Percentiles rank a stretch among this genome's conserved stretches.
Evolutionary conservation across 768 basidiomycete genomes (phyloP).

Genomic region (Pisolithus sp.): DNA sequence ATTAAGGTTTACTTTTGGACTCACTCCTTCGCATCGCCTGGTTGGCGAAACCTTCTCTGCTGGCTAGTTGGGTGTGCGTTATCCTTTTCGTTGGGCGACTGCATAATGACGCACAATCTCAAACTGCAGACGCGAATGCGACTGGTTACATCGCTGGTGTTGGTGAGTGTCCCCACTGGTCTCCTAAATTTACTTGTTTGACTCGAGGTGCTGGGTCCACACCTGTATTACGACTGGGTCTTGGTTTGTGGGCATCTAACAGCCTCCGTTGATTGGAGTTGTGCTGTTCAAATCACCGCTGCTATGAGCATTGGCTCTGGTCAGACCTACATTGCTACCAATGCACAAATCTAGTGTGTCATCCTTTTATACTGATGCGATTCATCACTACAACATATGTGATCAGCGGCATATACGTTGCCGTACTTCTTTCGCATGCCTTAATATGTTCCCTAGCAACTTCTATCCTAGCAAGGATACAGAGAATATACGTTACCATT

Average conservation of each 20-base stretch:
- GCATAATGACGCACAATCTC: background rate
- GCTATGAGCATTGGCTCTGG: conserved; percentile 50
- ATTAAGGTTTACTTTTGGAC: conserved; percentile 49
- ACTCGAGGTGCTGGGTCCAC: background rate
- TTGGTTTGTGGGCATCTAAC: conserved; percentile 9
- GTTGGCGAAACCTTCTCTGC: conserved; percentile 41
- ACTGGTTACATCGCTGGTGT: conserved; percentile 43
- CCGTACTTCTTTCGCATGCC: background rate
- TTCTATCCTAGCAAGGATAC: background rate
- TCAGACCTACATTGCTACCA: conserved; percentile 32
- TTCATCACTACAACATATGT: background rate
- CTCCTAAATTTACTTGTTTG: background rate
- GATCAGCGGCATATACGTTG: background rate
- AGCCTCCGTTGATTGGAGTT: conserved; percentile 62
- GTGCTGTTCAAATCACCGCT: conserved; percentile 59
- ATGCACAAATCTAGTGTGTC: conserved; percentile 39
- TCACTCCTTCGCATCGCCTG: conserved; percentile 35
- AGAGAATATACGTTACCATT: background rate
- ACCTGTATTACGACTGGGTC: too few species aligned
- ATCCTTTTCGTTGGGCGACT: background rate
- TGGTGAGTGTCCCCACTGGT: background rate
- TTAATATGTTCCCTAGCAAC: background rate
- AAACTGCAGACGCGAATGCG: conserved; percentile 37
- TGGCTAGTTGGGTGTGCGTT: conserved; percentile 50
- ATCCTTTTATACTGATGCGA: conserved; percentile 8